Evolutionary conservation across 2,329 filamentous ascomycete species (phyloP).

Genomic region (Leptographium wingfieldii): DNA sequence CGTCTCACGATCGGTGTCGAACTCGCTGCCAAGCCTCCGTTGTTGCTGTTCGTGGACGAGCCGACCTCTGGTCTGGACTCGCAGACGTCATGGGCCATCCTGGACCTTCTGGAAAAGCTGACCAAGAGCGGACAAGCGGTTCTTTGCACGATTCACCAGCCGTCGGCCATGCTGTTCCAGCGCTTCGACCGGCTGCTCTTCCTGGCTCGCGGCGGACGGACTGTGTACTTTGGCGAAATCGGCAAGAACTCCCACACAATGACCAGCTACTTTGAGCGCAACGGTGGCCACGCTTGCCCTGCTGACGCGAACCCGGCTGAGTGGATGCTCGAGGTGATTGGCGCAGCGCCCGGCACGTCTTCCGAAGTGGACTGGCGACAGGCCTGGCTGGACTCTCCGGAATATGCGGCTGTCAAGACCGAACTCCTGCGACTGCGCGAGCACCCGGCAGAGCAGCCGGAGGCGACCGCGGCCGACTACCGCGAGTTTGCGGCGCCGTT

Average conservation of each 20-base stretch:
- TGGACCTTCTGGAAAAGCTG: slow-evolving; percentile 77
- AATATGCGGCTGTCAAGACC: slow-evolving; percentile 40
- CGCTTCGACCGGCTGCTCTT: slow-evolving; percentile 75
- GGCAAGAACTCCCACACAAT: slow-evolving; percentile 57
- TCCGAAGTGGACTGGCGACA: slow-evolving; percentile 55
- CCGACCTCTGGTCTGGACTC: slow-evolving; percentile 91
- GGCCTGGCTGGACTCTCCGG: slow-evolving; percentile 46
- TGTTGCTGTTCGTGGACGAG: slow-evolving; percentile 87
- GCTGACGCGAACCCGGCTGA: slow-evolving; percentile 65
- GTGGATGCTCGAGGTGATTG: slow-evolving; percentile 58
- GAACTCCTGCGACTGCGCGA: slow-evolving; percentile 46
- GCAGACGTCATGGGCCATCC: slow-evolving; percentile 86
- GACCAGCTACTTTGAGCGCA: slow-evolving; percentile 63
- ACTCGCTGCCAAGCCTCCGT: slow-evolving; percentile 76
- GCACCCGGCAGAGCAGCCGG: slow-evolving; percentile 23
- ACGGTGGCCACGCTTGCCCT: slow-evolving; percentile 54
- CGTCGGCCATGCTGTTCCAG: slow-evolving; percentile 86
- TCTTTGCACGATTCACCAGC: slow-evolving; percentile 91
- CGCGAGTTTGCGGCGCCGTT: slow-evolving; percentile 76
- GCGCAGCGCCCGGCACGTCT: slow-evolving; percentile 50
- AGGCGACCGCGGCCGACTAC: slow-evolving; percentile 30
- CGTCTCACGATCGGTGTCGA: slow-evolving; percentile 88
- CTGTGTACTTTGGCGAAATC: slow-evolving; percentile 65
- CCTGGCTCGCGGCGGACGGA: slow-evolving; percentile 62
- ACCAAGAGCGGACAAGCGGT: slow-evolving; percentile 82